Evolutionary conservation across 129 eudicot genomes (phyloP), one percentile per base, ranked within the genome.

Genomic region (Saposhnikovia divaricata): DNA sequence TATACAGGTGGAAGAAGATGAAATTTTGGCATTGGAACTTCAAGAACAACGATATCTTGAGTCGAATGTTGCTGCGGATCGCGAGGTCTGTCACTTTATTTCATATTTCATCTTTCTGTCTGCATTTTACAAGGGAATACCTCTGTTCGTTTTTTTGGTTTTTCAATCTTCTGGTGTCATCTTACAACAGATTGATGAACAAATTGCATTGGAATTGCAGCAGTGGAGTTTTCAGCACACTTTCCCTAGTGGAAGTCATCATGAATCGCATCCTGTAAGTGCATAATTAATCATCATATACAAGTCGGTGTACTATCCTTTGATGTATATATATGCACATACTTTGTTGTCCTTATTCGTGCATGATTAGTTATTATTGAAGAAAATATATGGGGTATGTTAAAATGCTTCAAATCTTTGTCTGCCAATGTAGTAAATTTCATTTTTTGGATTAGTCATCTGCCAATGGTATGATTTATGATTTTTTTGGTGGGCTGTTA

Each of bases 41-140:
- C 99, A 92, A 81, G 99, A 95, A 84, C 96, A 95, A 82, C 81
- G 89, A 65, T 92, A 95, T 80, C 85, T 81, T 87, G 99, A 90
- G 84, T 80, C 53, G 44, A 83, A 84, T 55, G 83, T 45, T 66
- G 23, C 81, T 84, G 87, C 83, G 53, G 76, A 72, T 85, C 81
- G 63, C 34, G 91, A 87, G 94, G 97, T 94, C 47, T 81, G 65
- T 69, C 50, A 47, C 19, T 48, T 77, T 9, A 31, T 82, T 9
- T 53, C 59, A 74, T 75, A 50, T 50, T 13, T 51, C 59, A 51
- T 51, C 23, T 80, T 75, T 38, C 55, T 27, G 31, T 47, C 77
- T 16, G 59, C 59, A 18, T 51, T 46, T 71, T 80, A 25, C 25
- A 19, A 48, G 59, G 66, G 25, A 23, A 61, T 75, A 55, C 42